Evolutionary conservation across 1,284 basidiomycete genomes (phyloP).

Genomic region (Xanthoconium separans): DNA sequence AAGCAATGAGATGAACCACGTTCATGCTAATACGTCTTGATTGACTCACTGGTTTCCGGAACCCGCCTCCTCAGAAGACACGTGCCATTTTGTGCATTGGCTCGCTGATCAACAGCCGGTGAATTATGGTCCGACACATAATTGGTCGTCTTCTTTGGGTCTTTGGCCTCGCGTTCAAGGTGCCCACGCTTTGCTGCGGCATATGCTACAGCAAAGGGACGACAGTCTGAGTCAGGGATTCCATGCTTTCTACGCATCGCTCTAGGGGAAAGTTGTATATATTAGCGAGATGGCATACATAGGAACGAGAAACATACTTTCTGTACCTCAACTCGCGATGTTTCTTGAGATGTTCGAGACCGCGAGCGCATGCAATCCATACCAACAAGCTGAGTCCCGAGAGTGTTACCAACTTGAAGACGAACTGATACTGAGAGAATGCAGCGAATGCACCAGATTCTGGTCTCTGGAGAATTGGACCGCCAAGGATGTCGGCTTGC

Average conservation of each 20-base stretch:
- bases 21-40: slow-evolving; percentile 21
- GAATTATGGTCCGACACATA: slow-evolving; percentile 24
- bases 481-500: slow-evolving; percentile 66
- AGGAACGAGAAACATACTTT: slow-evolving; percentile 44
- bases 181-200: slow-evolving; percentile 58
- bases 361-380: slow-evolving; percentile 34
- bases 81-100: slow-evolving; percentile 24
- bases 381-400: slow-evolving; percentile 36
- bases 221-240: slow-evolving; percentile 75
- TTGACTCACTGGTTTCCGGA: slow-evolving; percentile 34
- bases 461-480: slow-evolving; percentile 45
- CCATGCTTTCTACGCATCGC: slow-evolving; percentile 70
- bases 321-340: slow-evolving; percentile 59
- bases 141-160: slow-evolving; percentile 31
- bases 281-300: slow-evolving; percentile 12
- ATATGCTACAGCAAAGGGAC: slow-evolving; percentile 83
- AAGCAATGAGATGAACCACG: slow-evolving; percentile 30
- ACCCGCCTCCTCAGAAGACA: slow-evolving; percentile 33
- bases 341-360: slow-evolving; percentile 43
- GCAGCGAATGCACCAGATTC: slow-evolving; percentile 26
- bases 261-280: slow-evolving; percentile 28
- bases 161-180: slow-evolving; percentile 43
- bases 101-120: slow-evolving; percentile 28
- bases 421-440: slow-evolving; percentile 38
- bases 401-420: slow-evolving; percentile 38